Evolutionary conservation across 768 basidiomycete genomes (phyloP), one percentile per base, ranked within the genome.

Genomic region (Crassisporium funariophilum): DNA sequence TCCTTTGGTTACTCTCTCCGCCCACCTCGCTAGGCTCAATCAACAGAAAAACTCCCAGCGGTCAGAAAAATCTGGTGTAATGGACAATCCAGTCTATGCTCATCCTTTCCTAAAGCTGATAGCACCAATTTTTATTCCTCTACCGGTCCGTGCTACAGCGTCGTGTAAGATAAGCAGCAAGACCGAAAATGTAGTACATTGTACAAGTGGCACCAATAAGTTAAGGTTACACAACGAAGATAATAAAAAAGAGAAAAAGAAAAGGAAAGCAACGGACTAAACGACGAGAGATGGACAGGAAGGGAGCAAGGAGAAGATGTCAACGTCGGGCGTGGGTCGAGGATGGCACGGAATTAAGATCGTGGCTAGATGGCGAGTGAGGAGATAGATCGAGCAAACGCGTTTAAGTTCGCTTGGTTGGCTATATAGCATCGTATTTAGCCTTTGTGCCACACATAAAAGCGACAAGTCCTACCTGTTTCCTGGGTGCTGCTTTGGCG

Each of bases 141-240:
- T 35, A 43, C 50, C 47, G 48, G 35, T 47, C 46, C 43, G 44
- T 42, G 47, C 42, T 42, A 47, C 49, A 47, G 41, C 47, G 36
- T 50, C 41, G 45, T 35, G 44, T 50, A 50, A 43, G 47, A 49
- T 47, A 54, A 49, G 41, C 41, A 45, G 34, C 44, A 37, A 51
- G 34, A 35, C 49, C 49, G 43, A 52, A 55, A 50, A 50, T 46
- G 44, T 54, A 60, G 39, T 56, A 60, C 56, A 58, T 62, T 53
- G 49, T 64, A 63, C 61, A 65, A 48, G 50, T 51, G 47, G 54
- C 62, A 64, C 51, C 45, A 68, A 74, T 74, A 72, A 72, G 50
- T 74, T 74, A 72, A 44, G 53, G 58, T 56, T 68, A 73, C 70
- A 71, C 52, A 64, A 49, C 55, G 41, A 58, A 36, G 47, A 56